These are phyloP conservation scores for Lentinula sp. DNA, from an alignment of 768 basidiomycete genomes.

Conservation along the genomic window DNA sequence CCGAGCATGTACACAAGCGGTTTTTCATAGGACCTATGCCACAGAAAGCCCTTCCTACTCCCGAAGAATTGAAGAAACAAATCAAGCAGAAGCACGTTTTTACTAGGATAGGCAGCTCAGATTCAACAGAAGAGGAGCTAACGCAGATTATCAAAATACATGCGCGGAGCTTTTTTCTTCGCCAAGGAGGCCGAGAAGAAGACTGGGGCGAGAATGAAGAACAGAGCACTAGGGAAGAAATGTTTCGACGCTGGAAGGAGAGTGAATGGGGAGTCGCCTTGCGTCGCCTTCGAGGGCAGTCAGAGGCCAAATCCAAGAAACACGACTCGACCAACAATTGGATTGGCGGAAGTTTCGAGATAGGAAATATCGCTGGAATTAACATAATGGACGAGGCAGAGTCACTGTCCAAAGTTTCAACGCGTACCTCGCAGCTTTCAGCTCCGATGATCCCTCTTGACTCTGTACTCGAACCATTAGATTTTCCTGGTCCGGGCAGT, in stretches of 20 bases:
- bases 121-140: slow-evolving; percentile 32
- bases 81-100: slow-evolving; percentile 20
- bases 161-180: slow-evolving; percentile 59
- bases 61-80: slow-evolving; percentile 25
- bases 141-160: slow-evolving; percentile 49
- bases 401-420: slow-evolving; percentile 9
- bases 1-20: slow-evolving; percentile 35
- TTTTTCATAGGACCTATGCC: slow-evolving; percentile 78
- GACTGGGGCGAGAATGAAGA: slow-evolving; percentile 62
- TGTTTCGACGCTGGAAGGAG: slow-evolving; percentile 55
- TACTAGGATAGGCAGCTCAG: slow-evolving; percentile 9
- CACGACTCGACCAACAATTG: slow-evolving; percentile 33
- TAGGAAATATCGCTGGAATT: slow-evolving; percentile 72
- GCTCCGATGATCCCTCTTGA: slow-evolving; percentile 7
- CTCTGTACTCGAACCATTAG: neutral
- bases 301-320: slow-evolving; percentile 16
- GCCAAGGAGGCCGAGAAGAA: slow-evolving; percentile 55
- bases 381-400: slow-evolving; percentile 41
- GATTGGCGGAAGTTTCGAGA: slow-evolving; percentile 73
- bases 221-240: slow-evolving; percentile 43
- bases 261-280: slow-evolving; percentile 59
- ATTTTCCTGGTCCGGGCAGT: neutral
- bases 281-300: slow-evolving; percentile 5
- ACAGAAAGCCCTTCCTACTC: slow-evolving; percentile 41
- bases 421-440: slow-evolving; percentile 7